These are phyloP conservation scores for Euphrasia confusa DNA, from an alignment of 257 asterid species.

Conservation along the genomic window DNA sequence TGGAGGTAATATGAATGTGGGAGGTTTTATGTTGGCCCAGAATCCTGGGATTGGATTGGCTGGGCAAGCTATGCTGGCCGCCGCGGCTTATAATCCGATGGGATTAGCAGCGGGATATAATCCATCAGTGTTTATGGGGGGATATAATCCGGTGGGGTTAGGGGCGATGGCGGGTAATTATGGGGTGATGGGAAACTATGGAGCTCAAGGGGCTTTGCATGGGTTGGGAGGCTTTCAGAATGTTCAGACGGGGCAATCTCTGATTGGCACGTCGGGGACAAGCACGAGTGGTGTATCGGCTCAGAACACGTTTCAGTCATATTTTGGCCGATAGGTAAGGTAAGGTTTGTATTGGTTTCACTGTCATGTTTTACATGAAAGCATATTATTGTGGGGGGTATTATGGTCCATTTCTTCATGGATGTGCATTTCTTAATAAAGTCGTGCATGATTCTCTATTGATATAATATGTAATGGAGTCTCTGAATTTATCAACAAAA, in stretches of 20 bases:
- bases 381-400: no score
- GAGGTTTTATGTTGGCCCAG: constrained; percentile 51
- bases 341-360: not conserved
- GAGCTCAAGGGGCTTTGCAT: constrained; percentile 53
- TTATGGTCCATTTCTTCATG: no score
- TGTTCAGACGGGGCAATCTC: constrained; percentile 35
- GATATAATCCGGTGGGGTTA: not conserved
- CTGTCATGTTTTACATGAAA: no score
- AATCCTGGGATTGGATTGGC: constrained; percentile 49
- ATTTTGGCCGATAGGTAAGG: constrained; percentile 45
- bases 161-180: constrained; percentile 32
- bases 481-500: no score
- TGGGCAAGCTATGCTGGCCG: constrained; percentile 44
- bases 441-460: no score
- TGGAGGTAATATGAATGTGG: constrained; percentile 29
- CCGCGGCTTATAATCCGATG: constrained; percentile 38
- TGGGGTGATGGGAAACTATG: constrained; percentile 49
- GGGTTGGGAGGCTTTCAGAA: constrained; percentile 49
- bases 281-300: constrained; percentile 32
- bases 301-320: constrained; percentile 33
- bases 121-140: constrained; percentile 24
- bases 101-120: constrained; percentile 41
- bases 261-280: constrained; percentile 34
- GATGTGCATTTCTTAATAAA: no score
- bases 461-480: no score